Conservation (phyloP, 805 yeast species). For the Torulaspora franciscae region DNA sequence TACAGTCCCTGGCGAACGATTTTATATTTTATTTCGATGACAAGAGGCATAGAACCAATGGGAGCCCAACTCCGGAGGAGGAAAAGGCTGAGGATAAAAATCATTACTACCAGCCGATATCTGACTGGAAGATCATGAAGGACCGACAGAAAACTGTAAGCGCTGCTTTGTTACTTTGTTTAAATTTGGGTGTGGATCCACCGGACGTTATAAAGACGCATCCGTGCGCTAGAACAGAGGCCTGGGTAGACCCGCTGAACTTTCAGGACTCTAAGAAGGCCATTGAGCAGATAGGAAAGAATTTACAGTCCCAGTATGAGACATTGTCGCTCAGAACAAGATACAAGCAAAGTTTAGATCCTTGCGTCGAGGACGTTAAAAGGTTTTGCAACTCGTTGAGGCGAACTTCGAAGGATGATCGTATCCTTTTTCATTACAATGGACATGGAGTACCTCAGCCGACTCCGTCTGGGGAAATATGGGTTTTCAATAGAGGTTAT, state of each 20-base stretch:
- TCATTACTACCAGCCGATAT: slow-evolving; percentile 57
- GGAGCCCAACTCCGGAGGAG: slow-evolving; percentile 63
- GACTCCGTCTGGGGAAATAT: slow-evolving; percentile 90
- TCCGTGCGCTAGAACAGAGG: slow-evolving; percentile 86
- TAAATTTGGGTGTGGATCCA: slow-evolving; percentile 93
- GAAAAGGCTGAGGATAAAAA: slow-evolving; percentile 44
- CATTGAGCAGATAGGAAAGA: slow-evolving; percentile 84
- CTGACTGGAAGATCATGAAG: slow-evolving; percentile 87
- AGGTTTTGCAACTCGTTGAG: slow-evolving; percentile 84
- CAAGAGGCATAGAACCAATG: slow-evolving; percentile 86
- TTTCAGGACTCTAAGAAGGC: slow-evolving; percentile 86
- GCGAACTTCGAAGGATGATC: slow-evolving; percentile 86
- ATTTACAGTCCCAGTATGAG: slow-evolving; percentile 83
- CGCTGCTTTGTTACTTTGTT: slow-evolving; percentile 86
- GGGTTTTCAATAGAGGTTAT: slow-evolving; percentile 97
- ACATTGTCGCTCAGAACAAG: slow-evolving; percentile 80
- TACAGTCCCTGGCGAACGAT: slow-evolving; percentile 53
- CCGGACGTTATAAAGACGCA: slow-evolving; percentile 92
- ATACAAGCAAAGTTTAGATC: slow-evolving; percentile 87
- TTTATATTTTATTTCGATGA: slow-evolving; percentile 85
- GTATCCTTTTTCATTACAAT: slow-evolving; percentile 89
- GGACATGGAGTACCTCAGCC: slow-evolving; percentile 99
- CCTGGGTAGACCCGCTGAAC: slow-evolving; percentile 86
- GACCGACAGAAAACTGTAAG: slow-evolving; percentile 89
- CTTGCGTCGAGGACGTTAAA: slow-evolving; percentile 92